Conservation (phyloP, 805 yeast species). For the Pichia deserticola region DNA sequence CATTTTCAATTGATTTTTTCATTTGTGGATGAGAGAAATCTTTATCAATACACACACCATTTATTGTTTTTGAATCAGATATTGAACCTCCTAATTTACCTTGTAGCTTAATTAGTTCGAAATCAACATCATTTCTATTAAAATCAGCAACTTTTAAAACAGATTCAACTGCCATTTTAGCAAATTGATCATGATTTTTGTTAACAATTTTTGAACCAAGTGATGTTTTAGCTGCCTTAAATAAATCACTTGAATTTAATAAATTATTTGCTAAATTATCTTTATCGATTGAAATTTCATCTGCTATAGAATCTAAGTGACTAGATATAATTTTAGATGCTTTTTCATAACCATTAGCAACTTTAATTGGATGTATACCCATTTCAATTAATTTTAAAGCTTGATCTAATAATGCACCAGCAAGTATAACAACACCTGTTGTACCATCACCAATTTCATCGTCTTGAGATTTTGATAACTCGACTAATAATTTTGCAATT, state of each 20-base stretch:
- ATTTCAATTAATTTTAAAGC: conserved; percentile 90
- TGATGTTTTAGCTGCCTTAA: conserved; percentile 91
- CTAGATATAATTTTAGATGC: conserved; percentile 88
- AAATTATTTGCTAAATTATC: conserved; percentile 22
- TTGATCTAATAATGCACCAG: conserved; percentile 90
- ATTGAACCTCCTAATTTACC: conserved; percentile 94
- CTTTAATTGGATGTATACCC: conserved; percentile 94
- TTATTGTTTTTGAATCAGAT: conserved; percentile 75
- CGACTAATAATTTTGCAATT: conserved; percentile 91
- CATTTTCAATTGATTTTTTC: conserved; percentile 76
- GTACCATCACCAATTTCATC: conserved; percentile 99
- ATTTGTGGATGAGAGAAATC: conserved; percentile 98
- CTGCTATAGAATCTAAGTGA: conserved; percentile 59
- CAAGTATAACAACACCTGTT: conserved; percentile 95
- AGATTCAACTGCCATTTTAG: conserved; percentile 95
- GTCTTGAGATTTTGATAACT: conserved; percentile 89
- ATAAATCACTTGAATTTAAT: conserved; percentile 44
- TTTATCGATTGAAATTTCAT: conserved; percentile 30
- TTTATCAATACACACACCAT: conserved; percentile 91
- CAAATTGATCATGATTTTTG: conserved; percentile 87
- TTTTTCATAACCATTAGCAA: conserved; percentile 95
- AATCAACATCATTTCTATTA: conserved; percentile 91
- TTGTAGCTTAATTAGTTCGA: conserved; percentile 90
- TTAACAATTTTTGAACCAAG: conserved; percentile 94
- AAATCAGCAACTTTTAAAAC: conserved; percentile 88